Evolutionary conservation across 2,329 filamentous ascomycete genomes (phyloP), one percentile per base, ranked within the genome.

Genomic region (Gnomoniopsis sp.): DNA sequence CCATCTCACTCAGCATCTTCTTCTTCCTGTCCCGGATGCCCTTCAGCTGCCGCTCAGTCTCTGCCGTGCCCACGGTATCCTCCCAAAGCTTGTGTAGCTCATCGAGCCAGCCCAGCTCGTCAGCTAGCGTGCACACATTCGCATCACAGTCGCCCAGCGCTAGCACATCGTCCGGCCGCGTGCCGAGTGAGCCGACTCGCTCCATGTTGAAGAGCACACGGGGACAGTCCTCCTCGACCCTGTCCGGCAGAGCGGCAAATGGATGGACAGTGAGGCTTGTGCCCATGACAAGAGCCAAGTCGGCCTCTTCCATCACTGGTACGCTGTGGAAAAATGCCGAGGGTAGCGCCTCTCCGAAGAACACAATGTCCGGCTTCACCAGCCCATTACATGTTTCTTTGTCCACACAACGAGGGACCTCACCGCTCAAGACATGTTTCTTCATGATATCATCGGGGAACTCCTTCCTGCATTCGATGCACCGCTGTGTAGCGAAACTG

Each of bases 331-430:
- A 86, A 72, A 96, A 96, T 0, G 73, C 74, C 7, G 75, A 71
- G 0, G 90, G 90, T 26, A 79, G 68, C 63, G 69, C 67, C 68
- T 79, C 92, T 53, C 92, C 92, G 66, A 96, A 97, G 75, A 97
- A 97, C 36, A 96, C 91, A 69, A 97, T 96, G 67, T 96, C 91
- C 0, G 93, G 93, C 75, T 97, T 97, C 41, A 97, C 91, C 2
- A 95, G 76, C 0, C 93, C 93, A 38, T 82, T 77, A 70, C 93
- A 98, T 21, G 75, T 70, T 10, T 77, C 68, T 4, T 30, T 30
- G 8, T 76, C 74, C 43, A 74, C 64, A 70, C 93, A 98, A 61
- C 76, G 79, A 0, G 93, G 91, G 0, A 96, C 88, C 26, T 85
- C 78, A 23, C 85, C 88, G 38, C 77, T 78, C 3, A 80, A 74